Conservation (phyloP, 2,329 filamentous ascomycete genomes). For the Clonostachys rosea region DNA sequence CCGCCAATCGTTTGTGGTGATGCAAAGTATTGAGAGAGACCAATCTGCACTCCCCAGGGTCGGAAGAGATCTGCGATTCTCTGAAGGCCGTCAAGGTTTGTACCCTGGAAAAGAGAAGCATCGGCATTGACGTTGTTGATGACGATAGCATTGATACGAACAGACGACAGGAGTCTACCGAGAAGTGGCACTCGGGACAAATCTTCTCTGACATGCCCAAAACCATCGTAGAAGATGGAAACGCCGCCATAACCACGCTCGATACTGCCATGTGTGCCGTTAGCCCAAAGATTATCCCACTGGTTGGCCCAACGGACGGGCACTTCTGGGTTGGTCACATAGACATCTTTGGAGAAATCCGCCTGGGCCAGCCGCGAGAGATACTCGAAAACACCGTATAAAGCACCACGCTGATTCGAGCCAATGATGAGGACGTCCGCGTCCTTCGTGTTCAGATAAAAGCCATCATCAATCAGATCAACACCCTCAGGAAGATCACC, state of each 20-base stretch:
- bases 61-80: constrained; percentile 61
- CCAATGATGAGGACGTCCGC: constrained; percentile 53
- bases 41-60: constrained; percentile 62
- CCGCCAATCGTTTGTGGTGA: constrained; percentile 53
- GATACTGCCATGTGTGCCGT: constrained; percentile 41
- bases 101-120: constrained; percentile 43
- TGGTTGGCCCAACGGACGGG: constrained; percentile 68
- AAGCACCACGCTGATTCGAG: constrained; percentile 60
- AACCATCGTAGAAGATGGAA: constrained; percentile 64
- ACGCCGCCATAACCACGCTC: constrained; percentile 64
- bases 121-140: constrained; percentile 74
- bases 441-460: constrained; percentile 47
- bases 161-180: constrained; percentile 61
- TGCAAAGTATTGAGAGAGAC: constrained; percentile 65
- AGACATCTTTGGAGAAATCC: constrained; percentile 40
- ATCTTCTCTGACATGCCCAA: constrained; percentile 49
- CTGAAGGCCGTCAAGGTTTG: constrained; percentile 56
- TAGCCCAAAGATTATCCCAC: constrained; percentile 65
- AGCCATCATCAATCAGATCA: constrained; percentile 52
- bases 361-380: constrained; percentile 60
- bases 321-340: constrained; percentile 50
- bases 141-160: constrained; percentile 61
- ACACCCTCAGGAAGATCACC: constrained; percentile 20
- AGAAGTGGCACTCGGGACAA: constrained; percentile 57
- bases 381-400: constrained; percentile 68